Evolutionary conservation across 2,329 filamentous ascomycete genomes (phyloP), one percentile per base, ranked within the genome.

Genomic region (Phaeosphaeria sp.): DNA sequence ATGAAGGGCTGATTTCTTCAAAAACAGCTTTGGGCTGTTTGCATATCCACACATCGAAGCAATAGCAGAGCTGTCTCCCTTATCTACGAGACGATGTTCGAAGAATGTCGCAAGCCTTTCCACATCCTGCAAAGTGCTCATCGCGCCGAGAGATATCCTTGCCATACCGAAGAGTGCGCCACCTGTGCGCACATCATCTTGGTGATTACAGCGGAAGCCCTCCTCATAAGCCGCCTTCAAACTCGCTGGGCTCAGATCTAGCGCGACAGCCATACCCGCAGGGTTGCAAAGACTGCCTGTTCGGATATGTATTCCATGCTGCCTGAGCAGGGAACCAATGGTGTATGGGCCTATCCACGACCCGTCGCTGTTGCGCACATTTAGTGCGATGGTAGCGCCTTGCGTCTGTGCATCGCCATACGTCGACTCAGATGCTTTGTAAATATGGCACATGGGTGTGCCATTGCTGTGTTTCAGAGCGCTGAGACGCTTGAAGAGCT

Each of bases 371-470:
- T 74, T 74, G 24, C 82, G 73, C 13, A 90, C 74, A 60, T 89
- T 91, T 75, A 91, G 89, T 1, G 87, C 85, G 21, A 91, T 77
- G 0, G 86, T 89, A 1, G 86, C 82, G 1, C 88, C 87, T 69
- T 89, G 86, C 20, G 80, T 80, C 17, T 67, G 74, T 0, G 83
- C 66, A 65, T 88, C 81, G 3, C 80, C 83, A 49, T 85, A 87
- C 8, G 78, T 70, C 15, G 76, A 78, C 33, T 76, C 71, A 0
- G 76, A 77, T 33, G 86, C 83, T 59, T 82, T 83, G 72, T 90
- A 89, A 22, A 89, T 77, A 20, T 78, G 79, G 49, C 82, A 82
- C 2, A 87, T 72, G 0, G 80, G 79, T 17, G 67, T 69, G 1
- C 84, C 86, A 59, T 89, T 87, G 6, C 33, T 20, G 69, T 90